Evolutionary conservation across 345 rosid genomes (phyloP), one percentile per base, ranked within the genome.

Genomic region (Eucalyptus cloeziana): DNA sequence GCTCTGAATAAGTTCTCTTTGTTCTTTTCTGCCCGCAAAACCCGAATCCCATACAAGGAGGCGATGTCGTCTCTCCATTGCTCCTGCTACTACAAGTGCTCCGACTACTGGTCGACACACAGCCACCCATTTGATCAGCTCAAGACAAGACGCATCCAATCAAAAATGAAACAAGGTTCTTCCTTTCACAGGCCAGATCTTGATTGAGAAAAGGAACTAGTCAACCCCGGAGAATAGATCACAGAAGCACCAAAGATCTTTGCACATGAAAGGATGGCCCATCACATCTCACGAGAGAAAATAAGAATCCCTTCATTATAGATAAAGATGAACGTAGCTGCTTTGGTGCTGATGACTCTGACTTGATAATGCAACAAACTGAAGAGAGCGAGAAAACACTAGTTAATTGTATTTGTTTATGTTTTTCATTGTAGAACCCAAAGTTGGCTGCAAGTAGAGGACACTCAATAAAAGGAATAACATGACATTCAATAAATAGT

Each of bases 61-160:
- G 93, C 54, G 96, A 88, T 91, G 88, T 90, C 5, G 92, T 81
- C 91, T 95, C 99, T 88, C 96, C 96, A 92, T 94, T 94, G 96
- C 96, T 96, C 93, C 91, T 87, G 92, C 95, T 94, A 86, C 99
- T 98, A 87, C 96, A 96, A 45, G 95, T 92, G 93, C 96, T 96
- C 93, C 88, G 93, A 91, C 97, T 95, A 91, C 99, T 95, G 58
- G 96, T 96, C 9, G 99, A 98, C 49, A 96, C 94, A 94, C 99
- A 97, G 92, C 94, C 93, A 86, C 99, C 99, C 99, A 98, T 98
- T 93, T 92, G 90, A 87, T 93, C 93, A 92, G 92, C 69, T 86
- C 89, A 90, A 89, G 92, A 91, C 91, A 71, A 88, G 90, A 91
- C 87, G 91, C 94, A 90, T 92, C 91, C 52, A 51, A 88, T 90